A percentile compares a stretch with the other conserved stretches of the same genome.
phyloP scores from a whole-genome alignment of 257 asterid species.

The Marsdenia floribunda region DNA sequence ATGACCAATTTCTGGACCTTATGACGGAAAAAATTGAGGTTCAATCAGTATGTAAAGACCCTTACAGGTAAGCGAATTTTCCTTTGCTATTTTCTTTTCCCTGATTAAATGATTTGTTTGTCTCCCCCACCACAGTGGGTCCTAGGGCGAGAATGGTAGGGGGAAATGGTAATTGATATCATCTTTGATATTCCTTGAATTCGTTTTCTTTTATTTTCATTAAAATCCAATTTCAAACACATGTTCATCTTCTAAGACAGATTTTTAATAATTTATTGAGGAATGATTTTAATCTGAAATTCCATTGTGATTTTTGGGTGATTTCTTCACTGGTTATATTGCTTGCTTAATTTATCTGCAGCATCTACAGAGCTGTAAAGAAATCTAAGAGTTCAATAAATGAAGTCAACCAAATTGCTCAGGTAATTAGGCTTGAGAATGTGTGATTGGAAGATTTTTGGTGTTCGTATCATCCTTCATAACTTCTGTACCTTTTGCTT shows the following conservation, averaged over 20 bases:
- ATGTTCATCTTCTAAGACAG: background rate
- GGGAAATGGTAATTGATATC: background rate
- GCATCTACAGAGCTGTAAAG: conserved; percentile 36
- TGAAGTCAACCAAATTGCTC: conserved; percentile 83
- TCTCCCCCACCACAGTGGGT: background rate
- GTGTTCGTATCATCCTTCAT: conserved; percentile 4
- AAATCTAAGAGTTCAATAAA: conserved; percentile 35
- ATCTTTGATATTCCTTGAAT: background rate
- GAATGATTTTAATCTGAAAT: too few relatives aligned
- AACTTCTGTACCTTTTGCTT: conserved; percentile 26
- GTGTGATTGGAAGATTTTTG: conserved; percentile 9
- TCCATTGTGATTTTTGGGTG: background rate
- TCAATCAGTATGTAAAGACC: conserved; percentile 76
- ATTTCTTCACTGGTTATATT: background rate
- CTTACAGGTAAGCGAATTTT: conserved; percentile 58
- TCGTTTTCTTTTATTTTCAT: background rate
- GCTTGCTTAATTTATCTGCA: conserved; percentile 18
- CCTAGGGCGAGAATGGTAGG: too few relatives aligned
- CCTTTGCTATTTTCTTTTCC: conserved; percentile 2
- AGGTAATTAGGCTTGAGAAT: conserved; percentile 42
- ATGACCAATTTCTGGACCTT: conserved; percentile 83
- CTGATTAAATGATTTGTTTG: background rate
- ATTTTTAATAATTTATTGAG: background rate
- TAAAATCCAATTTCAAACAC: background rate
- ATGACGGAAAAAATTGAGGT: conserved; percentile 68